A percentile compares a stretch with the other conserved stretches of the same genome.
These are phyloP conservation scores for Diplodia sapinea DNA, from an alignment of 2,329 filamentous ascomycete genomes.

Conservation along the genomic window DNA sequence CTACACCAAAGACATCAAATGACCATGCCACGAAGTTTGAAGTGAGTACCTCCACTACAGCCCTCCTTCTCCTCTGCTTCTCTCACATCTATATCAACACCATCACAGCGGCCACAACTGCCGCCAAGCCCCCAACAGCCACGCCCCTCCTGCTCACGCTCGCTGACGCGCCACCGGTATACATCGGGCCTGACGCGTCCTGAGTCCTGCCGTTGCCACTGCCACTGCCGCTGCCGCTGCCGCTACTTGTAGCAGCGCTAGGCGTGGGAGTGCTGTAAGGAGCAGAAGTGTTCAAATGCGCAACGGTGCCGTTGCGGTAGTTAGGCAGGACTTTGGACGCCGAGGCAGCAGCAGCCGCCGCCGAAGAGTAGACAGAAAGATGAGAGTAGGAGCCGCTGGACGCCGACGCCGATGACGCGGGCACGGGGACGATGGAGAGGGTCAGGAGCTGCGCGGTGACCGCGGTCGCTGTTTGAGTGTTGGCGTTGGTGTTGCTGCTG, in stretches of 20 bases:
- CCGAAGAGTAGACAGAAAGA: background rate
- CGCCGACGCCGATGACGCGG: background rate
- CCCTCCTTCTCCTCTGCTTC: too few relatives aligned
- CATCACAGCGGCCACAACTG: background rate
- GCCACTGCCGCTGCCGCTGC: background rate
- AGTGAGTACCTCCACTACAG: background rate
- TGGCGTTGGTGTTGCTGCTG: background rate
- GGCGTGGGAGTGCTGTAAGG: background rate
- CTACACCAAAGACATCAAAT: background rate
- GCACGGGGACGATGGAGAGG: background rate
- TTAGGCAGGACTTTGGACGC: background rate
- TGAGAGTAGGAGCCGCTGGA: background rate
- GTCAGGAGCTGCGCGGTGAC: background rate
- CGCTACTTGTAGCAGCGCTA: background rate
- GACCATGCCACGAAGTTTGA: background rate
- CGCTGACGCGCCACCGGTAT: background rate
- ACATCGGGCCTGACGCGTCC: background rate
- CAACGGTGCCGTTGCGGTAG: constrained; percentile 5
- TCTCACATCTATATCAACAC: background rate
- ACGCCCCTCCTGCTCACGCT: background rate
- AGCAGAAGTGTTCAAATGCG: background rate
- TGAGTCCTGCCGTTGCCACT: background rate
- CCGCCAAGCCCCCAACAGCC: background rate
- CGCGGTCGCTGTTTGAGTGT: background rate
- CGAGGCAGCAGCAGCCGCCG: background rate